These are phyloP conservation scores for Ceratobasidium sp. DNA, from an alignment of 1,284 basidiomycete genomes.

Conservation along the genomic window DNA sequence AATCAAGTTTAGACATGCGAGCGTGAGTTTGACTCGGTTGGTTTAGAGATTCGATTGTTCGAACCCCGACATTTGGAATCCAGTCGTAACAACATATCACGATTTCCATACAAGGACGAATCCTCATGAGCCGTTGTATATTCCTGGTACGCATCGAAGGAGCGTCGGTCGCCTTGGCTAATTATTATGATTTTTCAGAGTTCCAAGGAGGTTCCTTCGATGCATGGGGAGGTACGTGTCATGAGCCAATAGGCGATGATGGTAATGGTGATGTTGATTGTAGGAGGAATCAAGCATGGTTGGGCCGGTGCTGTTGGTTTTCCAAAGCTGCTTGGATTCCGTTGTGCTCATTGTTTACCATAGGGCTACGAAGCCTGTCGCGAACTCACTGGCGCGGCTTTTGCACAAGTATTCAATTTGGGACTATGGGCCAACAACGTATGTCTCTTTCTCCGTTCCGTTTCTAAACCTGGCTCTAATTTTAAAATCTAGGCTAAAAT, in stretches of 20 bases:
- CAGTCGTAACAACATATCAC: slow-evolving; percentile 64
- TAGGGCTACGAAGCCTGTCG: slow-evolving; percentile 59
- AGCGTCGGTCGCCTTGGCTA: slow-evolving; percentile 44
- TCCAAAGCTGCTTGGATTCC: background rate
- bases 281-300: slow-evolving; percentile 36
- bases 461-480: background rate
- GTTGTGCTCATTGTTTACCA: slow-evolving; percentile 10
- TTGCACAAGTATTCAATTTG: slow-evolving; percentile 76
- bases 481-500: slow-evolving; percentile 19
- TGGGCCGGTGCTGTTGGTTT: slow-evolving; percentile 40
- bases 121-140: slow-evolving; percentile 44
- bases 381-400: slow-evolving; percentile 69
- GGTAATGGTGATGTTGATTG: background rate
- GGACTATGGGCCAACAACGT: slow-evolving; percentile 78
- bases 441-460: no score
- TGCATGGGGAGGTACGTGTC: slow-evolving; percentile 54
- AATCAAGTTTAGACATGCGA: background rate
- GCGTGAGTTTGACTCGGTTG: slow-evolving; percentile 44
- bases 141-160: slow-evolving; percentile 55
- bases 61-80: slow-evolving; percentile 64
- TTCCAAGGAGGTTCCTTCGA: slow-evolving; percentile 69
- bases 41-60: slow-evolving; percentile 68
- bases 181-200: slow-evolving; percentile 38
- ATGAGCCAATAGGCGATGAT: background rate
- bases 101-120: slow-evolving; percentile 57